These are phyloP conservation scores for Oryza australiensis DNA, from an alignment of 176 grass and related monocot genomes.

Conservation along the genomic window DNA sequence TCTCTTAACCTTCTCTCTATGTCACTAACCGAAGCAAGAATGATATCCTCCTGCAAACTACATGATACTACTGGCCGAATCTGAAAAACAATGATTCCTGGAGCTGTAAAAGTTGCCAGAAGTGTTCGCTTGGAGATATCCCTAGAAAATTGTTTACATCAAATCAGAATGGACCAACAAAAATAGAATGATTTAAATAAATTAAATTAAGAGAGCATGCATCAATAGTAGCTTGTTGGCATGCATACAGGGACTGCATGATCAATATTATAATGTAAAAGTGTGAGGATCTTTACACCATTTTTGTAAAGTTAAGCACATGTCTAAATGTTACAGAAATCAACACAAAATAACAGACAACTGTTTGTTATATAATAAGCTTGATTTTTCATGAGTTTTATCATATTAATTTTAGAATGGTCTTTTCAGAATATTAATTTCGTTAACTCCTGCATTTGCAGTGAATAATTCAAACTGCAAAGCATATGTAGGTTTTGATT, in stretches of 20 bases:
- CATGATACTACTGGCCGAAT: constrained; percentile 71
- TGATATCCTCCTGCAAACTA: constrained; percentile 50
- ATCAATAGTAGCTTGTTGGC: constrained; percentile 8
- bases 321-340: not conserved
- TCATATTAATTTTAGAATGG: not conserved
- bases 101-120: constrained; percentile 36
- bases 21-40: constrained; percentile 44
- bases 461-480: not conserved
- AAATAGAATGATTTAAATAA: constrained; percentile 15
- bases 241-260: constrained; percentile 12
- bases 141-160: constrained; percentile 32
- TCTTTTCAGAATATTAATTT: not conserved
- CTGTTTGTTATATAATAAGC: not conserved
- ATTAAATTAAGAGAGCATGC: constrained; percentile 20
- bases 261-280: not conserved
- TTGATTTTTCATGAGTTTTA: constrained; percentile 1
- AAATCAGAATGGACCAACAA: constrained; percentile 17
- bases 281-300: not conserved
- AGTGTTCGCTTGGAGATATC: constrained; percentile 38
- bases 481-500: not conserved
- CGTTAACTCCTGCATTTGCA: constrained; percentile 6
- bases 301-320: not conserved
- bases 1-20: constrained; percentile 44
- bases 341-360: not conserved
- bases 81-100: constrained; percentile 64